These are phyloP conservation scores for Iberis pinnata DNA, from an alignment of 345 rosid genomes.

Conservation along the genomic window DNA sequence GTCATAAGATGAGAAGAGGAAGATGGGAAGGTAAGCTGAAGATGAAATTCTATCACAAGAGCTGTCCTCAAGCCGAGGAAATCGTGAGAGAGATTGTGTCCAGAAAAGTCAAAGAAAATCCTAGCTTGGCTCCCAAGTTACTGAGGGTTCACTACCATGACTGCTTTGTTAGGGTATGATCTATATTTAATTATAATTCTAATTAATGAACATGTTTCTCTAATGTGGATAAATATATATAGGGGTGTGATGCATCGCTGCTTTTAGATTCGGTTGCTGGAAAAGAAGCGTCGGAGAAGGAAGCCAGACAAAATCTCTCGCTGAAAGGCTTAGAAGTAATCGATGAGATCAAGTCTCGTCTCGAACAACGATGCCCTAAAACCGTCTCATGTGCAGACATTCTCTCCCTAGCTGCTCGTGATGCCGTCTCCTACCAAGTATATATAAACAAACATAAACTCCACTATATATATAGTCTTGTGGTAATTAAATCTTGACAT, in stretches of 20 bases:
- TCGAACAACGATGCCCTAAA: constrained; percentile 44
- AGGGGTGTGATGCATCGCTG: constrained; percentile 68
- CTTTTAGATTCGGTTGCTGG: constrained; percentile 35
- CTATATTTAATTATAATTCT: too few species aligned
- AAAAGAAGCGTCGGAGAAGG: constrained; percentile 38
- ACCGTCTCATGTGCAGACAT: constrained; percentile 58
- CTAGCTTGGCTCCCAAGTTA: constrained; percentile 42
- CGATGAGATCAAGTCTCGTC: constrained; percentile 44
- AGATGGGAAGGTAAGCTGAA: constrained; percentile 24
- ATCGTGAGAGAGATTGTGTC: constrained; percentile 33
- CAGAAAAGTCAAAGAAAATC: constrained; percentile 24
- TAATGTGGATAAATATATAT: too few species aligned
- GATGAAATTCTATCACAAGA: constrained; percentile 18
- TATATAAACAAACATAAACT: background rate
- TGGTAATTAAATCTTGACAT: too few species aligned
- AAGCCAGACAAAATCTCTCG: constrained; percentile 45
- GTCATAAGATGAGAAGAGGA: constrained; percentile 12
- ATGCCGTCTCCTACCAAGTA: constrained; percentile 52
- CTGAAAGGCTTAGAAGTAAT: constrained; percentile 46
- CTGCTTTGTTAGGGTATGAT: constrained; percentile 55
- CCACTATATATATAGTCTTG: too few species aligned
- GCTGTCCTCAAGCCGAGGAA: constrained; percentile 37
- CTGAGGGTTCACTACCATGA: constrained; percentile 58
- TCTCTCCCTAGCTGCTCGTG: constrained; percentile 50
- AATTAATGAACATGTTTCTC: too few species aligned